Evolutionary conservation across 768 basidiomycete species (phyloP).

Genomic region (Pulveroboletus sp.): DNA sequence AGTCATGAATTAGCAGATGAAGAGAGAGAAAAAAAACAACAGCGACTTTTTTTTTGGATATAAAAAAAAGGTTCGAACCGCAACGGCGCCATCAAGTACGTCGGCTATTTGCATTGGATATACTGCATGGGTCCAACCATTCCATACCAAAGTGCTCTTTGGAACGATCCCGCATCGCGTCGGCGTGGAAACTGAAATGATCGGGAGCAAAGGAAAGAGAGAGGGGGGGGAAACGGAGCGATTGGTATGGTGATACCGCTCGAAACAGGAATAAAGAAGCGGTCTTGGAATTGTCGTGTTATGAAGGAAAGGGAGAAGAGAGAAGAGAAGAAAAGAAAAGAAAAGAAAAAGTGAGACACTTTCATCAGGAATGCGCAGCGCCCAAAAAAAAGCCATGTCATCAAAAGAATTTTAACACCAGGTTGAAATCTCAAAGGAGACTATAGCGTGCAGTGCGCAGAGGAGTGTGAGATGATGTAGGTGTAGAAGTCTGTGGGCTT

Average conservation of each 20-base stretch:
- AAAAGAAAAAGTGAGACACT: constrained; percentile 13
- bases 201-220: background rate
- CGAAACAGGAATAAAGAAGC: constrained; percentile 2
- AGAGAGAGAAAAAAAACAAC: constrained; percentile 17
- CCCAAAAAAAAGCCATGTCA: constrained; percentile 20
- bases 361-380: constrained; percentile 30
- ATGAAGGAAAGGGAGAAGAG: background rate
- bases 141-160: constrained; percentile 7
- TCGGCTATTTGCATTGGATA: constrained; percentile 6
- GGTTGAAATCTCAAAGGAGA: constrained; percentile 16
- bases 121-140: constrained; percentile 8
- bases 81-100: background rate
- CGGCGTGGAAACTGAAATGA: constrained; percentile 1
- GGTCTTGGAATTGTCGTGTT: background rate
- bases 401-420: constrained; percentile 24
- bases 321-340: background rate
- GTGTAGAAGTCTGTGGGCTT: constrained; percentile 27
- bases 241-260: constrained; percentile 20
- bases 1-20: background rate
- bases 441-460: constrained; percentile 19
- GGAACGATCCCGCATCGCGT: constrained; percentile 12
- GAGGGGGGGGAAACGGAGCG: background rate
- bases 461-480: constrained; percentile 16
- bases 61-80: no score
- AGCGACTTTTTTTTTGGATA: background rate